These are phyloP conservation scores for Candida alai DNA, from an alignment of 805 yeast species.

Conservation along the genomic window DNA sequence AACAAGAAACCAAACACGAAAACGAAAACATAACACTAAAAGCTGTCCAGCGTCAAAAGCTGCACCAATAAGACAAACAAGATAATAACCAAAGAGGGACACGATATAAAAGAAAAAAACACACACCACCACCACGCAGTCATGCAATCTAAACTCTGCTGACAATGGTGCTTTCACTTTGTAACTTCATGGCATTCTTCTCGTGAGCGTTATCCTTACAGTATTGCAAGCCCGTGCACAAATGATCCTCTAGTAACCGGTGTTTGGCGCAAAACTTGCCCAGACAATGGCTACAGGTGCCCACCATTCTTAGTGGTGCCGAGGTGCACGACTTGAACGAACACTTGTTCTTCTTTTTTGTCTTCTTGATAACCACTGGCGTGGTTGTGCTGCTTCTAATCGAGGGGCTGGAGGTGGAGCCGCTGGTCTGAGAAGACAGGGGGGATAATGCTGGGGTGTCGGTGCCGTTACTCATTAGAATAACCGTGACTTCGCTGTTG, in stretches of 20 bases:
- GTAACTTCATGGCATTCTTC: slow-evolving; percentile 77
- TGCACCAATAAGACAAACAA: neutral
- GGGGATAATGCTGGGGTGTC: slow-evolving; percentile 19
- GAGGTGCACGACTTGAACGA: slow-evolving; percentile 57
- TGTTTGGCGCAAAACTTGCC: slow-evolving; percentile 87
- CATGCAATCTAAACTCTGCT: slow-evolving; percentile 49
- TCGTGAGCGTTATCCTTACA: slow-evolving; percentile 84
- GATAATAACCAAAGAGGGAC: neutral
- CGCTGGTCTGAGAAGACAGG: slow-evolving; percentile 7
- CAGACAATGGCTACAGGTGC: slow-evolving; percentile 79
- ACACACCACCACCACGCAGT: neutral
- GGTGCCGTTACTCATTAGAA: slow-evolving; percentile 26
- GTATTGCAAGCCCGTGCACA: slow-evolving; percentile 69
- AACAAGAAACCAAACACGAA: neutral
- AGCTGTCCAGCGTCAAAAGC: neutral
- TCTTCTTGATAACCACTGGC: slow-evolving; percentile 20
- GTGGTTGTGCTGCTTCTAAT: slow-evolving; percentile 17
- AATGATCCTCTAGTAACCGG: slow-evolving; percentile 79
- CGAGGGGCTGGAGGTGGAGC: slow-evolving; percentile 4
- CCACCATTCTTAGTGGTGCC: slow-evolving; percentile 65
- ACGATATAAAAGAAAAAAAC: neutral
- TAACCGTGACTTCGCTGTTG: slow-evolving; percentile 15
- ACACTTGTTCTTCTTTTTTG: slow-evolving; percentile 44
- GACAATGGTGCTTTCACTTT: slow-evolving; percentile 79
- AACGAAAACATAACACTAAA: slow-evolving; percentile 1